Conservation (phyloP, 2,329 filamentous ascomycete genomes). For the Trichoderma brevicompactum region DNA sequence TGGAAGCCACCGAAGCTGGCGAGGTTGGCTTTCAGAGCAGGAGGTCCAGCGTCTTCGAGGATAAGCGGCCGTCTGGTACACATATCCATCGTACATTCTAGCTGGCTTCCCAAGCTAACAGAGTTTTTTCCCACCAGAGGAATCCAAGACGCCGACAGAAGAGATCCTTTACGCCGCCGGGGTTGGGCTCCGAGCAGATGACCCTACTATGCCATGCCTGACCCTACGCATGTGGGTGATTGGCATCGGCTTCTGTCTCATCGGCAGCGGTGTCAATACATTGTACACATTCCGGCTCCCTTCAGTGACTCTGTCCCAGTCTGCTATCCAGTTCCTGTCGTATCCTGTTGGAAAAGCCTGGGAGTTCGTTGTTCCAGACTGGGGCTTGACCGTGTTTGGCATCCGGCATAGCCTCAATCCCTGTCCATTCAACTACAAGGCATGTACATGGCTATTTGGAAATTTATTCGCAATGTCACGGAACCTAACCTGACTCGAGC, state of each 20-base stretch:
- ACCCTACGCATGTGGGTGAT: slow-evolving; percentile 48
- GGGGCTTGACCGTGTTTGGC: slow-evolving; percentile 37
- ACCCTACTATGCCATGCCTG: slow-evolving; percentile 39
- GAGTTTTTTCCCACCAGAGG: neutral
- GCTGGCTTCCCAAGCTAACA: neutral
- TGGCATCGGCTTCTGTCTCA: slow-evolving; percentile 44
- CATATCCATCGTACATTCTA: neutral
- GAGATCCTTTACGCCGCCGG: slow-evolving; percentile 41
- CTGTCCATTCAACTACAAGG: slow-evolving; percentile 45
- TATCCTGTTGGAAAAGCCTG: slow-evolving; percentile 49
- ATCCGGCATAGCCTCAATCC: slow-evolving; percentile 45
- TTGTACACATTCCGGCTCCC: slow-evolving; percentile 47
- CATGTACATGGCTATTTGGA: slow-evolving; percentile 37
- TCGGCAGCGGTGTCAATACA: slow-evolving; percentile 47
- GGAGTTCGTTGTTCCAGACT: slow-evolving; percentile 42
- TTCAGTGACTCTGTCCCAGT: slow-evolving; percentile 41
- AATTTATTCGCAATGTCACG: slow-evolving; percentile 36
- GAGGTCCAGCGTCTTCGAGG: slow-evolving; percentile 8
- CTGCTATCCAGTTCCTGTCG: slow-evolving; percentile 48
- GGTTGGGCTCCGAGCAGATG: slow-evolving; percentile 38
- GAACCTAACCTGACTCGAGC: slow-evolving; percentile 32
- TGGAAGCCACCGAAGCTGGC: neutral
- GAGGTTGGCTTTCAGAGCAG: slow-evolving; percentile 16
- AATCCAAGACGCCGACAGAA: slow-evolving; percentile 30
- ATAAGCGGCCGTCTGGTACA: slow-evolving; percentile 20